Conservation (phyloP, 805 yeast species). For the Saccharomycopsis sp. region DNA sequence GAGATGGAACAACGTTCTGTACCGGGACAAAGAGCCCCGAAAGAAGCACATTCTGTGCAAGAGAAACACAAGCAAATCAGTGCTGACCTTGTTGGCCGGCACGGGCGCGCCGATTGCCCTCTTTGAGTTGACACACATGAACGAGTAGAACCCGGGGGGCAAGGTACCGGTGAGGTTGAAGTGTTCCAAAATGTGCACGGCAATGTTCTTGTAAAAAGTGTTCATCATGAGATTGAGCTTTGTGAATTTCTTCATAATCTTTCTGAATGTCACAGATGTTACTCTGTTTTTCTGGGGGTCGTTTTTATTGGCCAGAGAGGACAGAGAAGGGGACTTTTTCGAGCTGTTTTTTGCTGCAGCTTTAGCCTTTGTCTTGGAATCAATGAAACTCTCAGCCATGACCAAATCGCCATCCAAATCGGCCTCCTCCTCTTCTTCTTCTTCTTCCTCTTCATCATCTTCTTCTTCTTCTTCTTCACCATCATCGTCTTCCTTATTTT, state of each 20-base stretch:
- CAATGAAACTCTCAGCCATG: no score
- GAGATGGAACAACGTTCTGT: constrained; percentile 8
- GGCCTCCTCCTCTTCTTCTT: neutral
- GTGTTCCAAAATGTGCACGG: constrained; percentile 2
- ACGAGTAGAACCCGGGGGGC: constrained; percentile 7
- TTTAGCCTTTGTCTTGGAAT: neutral
- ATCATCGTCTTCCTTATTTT: neutral
- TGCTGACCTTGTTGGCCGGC: neutral
- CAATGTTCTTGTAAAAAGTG: constrained; percentile 5
- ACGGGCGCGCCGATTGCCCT: neutral
- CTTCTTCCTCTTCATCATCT: constrained; percentile 1
- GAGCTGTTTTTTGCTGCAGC: neutral
- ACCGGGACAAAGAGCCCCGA: constrained; percentile 14
- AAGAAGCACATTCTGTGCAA: constrained; percentile 12
- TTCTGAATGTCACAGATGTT: constrained; percentile 6
- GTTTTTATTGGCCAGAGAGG: no score
- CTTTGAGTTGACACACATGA: neutral
- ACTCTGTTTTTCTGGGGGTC: neutral
- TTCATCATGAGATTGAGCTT: constrained; percentile 6
- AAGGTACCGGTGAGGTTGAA: constrained; percentile 1
- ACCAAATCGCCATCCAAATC: neutral
- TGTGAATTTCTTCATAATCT: constrained; percentile 3
- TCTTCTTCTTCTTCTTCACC: neutral
- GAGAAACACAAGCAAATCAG: constrained; percentile 3
- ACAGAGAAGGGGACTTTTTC: no score